Evolutionary conservation across 2,329 filamentous ascomycete species (phyloP).

Genomic region (Trichoderma polysporum): DNA sequence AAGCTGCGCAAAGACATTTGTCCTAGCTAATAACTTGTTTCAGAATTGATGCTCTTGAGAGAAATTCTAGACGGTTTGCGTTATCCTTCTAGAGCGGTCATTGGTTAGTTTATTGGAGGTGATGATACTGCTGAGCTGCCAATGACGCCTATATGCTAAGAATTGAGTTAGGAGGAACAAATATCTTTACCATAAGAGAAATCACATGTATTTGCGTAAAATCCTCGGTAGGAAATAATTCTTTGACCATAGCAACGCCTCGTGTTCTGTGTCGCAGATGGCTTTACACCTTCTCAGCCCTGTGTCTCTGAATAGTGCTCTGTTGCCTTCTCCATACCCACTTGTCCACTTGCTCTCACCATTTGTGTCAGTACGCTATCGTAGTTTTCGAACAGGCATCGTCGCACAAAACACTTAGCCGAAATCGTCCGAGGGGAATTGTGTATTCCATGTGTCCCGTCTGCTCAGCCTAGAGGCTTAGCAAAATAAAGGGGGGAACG

Average conservation of each 20-base stretch:
- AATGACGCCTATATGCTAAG: background rate
- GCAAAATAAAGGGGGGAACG: background rate
- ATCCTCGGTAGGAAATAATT: background rate
- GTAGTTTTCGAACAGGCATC: background rate
- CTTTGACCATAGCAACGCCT: background rate
- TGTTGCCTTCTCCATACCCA: background rate
- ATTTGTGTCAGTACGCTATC: background rate
- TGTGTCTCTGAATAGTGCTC: background rate
- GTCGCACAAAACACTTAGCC: background rate
- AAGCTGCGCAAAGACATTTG: constrained; percentile 1
- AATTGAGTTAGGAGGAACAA: background rate
- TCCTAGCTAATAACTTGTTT: background rate
- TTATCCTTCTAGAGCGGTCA: background rate
- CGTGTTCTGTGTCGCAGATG: background rate
- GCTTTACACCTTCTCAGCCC: background rate
- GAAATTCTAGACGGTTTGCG: background rate
- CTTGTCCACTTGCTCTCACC: background rate
- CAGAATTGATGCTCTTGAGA: background rate
- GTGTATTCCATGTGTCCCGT: background rate
- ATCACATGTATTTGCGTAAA: background rate
- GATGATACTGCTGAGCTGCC: background rate
- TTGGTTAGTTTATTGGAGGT: background rate
- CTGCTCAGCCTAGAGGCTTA: background rate
- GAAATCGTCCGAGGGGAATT: background rate
- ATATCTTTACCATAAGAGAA: background rate